These are phyloP conservation scores for Platanthera zijinensis DNA, from an alignment of 106 monocot genomes.

Conservation along the genomic window DNA sequence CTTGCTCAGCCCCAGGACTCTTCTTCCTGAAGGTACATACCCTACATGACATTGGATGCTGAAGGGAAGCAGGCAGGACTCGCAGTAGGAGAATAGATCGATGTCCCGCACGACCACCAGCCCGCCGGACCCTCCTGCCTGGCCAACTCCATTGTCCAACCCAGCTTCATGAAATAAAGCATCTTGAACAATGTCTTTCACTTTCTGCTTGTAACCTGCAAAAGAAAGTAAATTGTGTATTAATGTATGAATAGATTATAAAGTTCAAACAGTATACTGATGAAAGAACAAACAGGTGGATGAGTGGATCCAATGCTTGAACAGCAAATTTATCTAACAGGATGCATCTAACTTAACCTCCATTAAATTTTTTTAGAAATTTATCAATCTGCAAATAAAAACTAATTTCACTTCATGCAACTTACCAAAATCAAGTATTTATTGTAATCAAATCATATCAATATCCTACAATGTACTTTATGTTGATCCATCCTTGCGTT, in stretches of 20 bases:
- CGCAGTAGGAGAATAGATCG: slow-evolving; percentile 84
- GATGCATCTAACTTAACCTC: background rate
- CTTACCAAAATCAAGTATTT: too few species aligned
- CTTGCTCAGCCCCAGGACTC: slow-evolving; percentile 91
- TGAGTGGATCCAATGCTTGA: background rate
- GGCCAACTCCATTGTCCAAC: slow-evolving; percentile 29
- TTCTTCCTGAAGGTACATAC: slow-evolving; percentile 59
- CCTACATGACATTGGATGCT: slow-evolving; percentile 73
- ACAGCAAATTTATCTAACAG: background rate
- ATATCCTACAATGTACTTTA: too few species aligned
- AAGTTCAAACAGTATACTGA: background rate
- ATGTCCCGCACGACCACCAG: slow-evolving; percentile 80
- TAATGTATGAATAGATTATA: too few species aligned
- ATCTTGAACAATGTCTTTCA: slow-evolving; percentile 64
- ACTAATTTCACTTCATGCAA: too few species aligned
- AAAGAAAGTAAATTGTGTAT: background rate
- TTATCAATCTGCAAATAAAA: too few species aligned
- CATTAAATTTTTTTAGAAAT: too few species aligned
- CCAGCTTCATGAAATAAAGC: slow-evolving; percentile 85
- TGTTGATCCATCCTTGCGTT: too few species aligned
- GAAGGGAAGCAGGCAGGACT: slow-evolving; percentile 92
- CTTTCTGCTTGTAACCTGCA: slow-evolving; percentile 72
- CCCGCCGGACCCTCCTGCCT: slow-evolving; percentile 58
- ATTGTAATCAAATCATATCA: too few species aligned
- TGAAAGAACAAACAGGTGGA: background rate